Conservation (phyloP, 805 yeast genomes). For the Candida maltosa region DNA sequence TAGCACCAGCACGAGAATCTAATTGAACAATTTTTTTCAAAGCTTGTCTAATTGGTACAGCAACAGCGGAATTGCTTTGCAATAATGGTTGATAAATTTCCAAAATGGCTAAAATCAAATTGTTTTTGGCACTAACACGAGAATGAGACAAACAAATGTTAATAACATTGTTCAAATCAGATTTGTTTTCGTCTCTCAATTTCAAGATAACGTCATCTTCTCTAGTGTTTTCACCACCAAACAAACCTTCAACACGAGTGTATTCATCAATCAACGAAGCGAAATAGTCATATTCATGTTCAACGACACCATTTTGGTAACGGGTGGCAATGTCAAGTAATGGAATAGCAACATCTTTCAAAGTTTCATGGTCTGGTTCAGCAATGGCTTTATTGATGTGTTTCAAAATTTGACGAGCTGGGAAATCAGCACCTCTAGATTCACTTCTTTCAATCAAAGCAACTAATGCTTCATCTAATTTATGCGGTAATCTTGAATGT, state of each 20-base stretch:
- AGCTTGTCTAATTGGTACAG: slow-evolving; percentile 63
- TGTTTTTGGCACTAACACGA: slow-evolving; percentile 90
- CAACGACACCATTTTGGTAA: slow-evolving; percentile 71
- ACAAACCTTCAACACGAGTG: slow-evolving; percentile 71
- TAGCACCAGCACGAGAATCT: slow-evolving; percentile 86
- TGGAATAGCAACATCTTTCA: slow-evolving; percentile 58
- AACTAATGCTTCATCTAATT: slow-evolving; percentile 66
- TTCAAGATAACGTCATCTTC: slow-evolving; percentile 87
- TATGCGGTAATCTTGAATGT: slow-evolving; percentile 82
- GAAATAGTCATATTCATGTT: slow-evolving; percentile 79
- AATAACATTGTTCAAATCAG: slow-evolving; percentile 71
- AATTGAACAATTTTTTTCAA: slow-evolving; percentile 81
- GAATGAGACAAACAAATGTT: slow-evolving; percentile 80
- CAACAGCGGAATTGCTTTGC: slow-evolving; percentile 68
- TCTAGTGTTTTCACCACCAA: slow-evolving; percentile 70
- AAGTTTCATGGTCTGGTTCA: slow-evolving; percentile 45
- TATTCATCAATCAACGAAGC: slow-evolving; percentile 69
- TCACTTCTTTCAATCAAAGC: slow-evolving; percentile 64
- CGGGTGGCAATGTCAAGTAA: slow-evolving; percentile 65
- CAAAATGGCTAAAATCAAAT: slow-evolving; percentile 80
- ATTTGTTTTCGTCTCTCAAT: slow-evolving; percentile 84
- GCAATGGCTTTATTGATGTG: slow-evolving; percentile 59
- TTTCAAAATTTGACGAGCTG: slow-evolving; percentile 80
- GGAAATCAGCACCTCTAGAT: slow-evolving; percentile 79
- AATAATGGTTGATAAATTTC: slow-evolving; percentile 77